Percentiles rank a stretch among this genome's conserved stretches.
These are phyloP conservation scores for Chytriomyces confervae DNA, from an alignment of 192 early-diverging fungal genomes.

Conservation along the genomic window DNA sequence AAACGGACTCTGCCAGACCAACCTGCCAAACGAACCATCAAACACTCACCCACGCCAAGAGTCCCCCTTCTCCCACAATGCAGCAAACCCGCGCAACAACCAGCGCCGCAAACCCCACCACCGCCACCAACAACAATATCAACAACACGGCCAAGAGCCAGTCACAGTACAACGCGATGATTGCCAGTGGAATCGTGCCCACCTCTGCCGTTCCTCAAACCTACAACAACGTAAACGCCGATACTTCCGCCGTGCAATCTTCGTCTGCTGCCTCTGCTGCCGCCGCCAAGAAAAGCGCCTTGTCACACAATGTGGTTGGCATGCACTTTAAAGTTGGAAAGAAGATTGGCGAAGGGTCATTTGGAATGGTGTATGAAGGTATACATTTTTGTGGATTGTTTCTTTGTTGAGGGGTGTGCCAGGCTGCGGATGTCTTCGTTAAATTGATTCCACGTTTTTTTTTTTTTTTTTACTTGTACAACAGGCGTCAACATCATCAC, in stretches of 20 bases:
- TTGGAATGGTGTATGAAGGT: slow-evolving; percentile 99
- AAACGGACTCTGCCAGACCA: background rate
- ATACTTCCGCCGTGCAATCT: background rate
- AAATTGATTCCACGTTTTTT: too few relatives aligned
- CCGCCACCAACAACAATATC: background rate
- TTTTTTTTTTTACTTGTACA: background rate
- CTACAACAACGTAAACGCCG: background rate
- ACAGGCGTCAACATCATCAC: slow-evolving; percentile 84
- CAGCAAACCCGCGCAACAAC: background rate
- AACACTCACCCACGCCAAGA: background rate
- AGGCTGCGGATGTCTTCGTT: too few relatives aligned
- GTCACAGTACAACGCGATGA: slow-evolving; percentile 28
- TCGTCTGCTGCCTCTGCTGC: background rate
- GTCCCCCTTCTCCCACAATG: too few relatives aligned
- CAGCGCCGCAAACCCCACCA: background rate
- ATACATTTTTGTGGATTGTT: background rate
- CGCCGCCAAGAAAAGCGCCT: slow-evolving; percentile 9
- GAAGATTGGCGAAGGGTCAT: slow-evolving; percentile 96
- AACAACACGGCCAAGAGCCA: slow-evolving; percentile 1
- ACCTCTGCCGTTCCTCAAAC: slow-evolving; percentile 9
- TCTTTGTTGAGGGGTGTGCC: too few relatives aligned
- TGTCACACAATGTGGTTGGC: slow-evolving; percentile 79
- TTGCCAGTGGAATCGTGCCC: slow-evolving; percentile 29
- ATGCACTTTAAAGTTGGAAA: slow-evolving; percentile 95
- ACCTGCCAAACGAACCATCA: background rate